Base-by-base conservation (phyloP, 106 monocot species). In the Gastrodia elata region DNA sequence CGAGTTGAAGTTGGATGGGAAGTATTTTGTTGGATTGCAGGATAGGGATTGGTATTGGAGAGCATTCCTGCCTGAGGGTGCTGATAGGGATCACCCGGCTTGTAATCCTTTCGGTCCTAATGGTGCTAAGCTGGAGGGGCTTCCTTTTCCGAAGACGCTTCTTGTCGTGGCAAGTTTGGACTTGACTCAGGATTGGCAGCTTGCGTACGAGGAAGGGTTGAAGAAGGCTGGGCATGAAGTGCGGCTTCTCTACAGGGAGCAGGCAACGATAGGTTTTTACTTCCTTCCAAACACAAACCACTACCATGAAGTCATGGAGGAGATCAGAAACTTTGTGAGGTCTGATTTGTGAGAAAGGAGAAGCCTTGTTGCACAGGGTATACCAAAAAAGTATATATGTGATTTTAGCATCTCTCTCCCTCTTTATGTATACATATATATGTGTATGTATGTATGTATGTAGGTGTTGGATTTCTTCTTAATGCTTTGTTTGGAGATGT, bases 31-130 rank as follows among this genome's bases (percentile, higher is more conserved):
- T 18, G 85, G 90, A 0, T 33, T 94, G 15, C 94, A 88, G 72
- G 94, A 94, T 72, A 38, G 94, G 46, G 90, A 94, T 75, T 94
- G 94, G 94, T 94, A 94, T 64, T 94, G 94, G 94, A 86, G 86
- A 67, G 94, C 94, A 4, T 94, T 85, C 76, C 84, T 94, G 15
- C 94, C 94, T 13, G 94, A 94, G 68, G 90, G 74, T 2, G 83
- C 94, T 0, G 90, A 94, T 55, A 28, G 94, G 13, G 87, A 94
- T 72, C 94, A 94, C 68, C 84, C 90, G 1, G 90, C 90, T 8
- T 90, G 94, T 77, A 94, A 90, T 64, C 87, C 90, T 0, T 88
- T 94, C 27, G 90, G 94, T 2, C 90, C 94, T 5, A 83, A 80
- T 32, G 87, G 83, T 0, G 24, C 58, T n/a, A 38, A 70, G 38